phyloP scores from a whole-genome alignment of 164 flowering plant genomes.

The Paratinospora sagittata region DNA sequence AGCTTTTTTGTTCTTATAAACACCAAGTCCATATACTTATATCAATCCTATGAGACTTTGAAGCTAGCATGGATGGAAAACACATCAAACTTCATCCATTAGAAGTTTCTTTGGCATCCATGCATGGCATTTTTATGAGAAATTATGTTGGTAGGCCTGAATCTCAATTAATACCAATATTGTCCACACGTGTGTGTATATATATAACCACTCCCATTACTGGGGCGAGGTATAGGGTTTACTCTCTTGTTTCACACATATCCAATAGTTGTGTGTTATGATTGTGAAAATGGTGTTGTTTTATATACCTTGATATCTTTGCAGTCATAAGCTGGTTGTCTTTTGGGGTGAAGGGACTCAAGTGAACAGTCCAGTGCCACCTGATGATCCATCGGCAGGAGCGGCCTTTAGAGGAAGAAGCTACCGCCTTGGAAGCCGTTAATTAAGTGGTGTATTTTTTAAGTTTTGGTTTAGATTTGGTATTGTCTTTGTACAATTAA shows the following conservation, averaged over 20 bases:
- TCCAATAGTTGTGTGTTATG: no score
- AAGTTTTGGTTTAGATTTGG: background rate
- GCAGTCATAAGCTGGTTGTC: slow-evolving; percentile 47
- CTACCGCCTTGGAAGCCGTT: slow-evolving; percentile 26
- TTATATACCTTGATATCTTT: slow-evolving; percentile 6
- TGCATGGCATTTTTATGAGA: background rate
- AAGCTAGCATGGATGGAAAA: background rate
- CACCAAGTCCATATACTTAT: no score
- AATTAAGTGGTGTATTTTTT: background rate
- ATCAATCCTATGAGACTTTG: background rate
- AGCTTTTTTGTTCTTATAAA: no score
- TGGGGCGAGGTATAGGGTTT: no score
- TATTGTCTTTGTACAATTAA: no score
- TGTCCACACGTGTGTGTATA: no score
- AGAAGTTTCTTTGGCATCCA: background rate
- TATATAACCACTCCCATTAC: no score
- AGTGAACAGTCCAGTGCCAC: slow-evolving; percentile 34
- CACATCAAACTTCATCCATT: background rate
- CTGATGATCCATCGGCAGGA: slow-evolving; percentile 29
- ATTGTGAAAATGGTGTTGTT: background rate
- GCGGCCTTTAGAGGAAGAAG: slow-evolving; percentile 42
- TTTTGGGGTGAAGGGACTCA: slow-evolving; percentile 45
- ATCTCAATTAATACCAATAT: no score
- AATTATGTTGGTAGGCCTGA: no score
- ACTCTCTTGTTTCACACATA: no score